phyloP scores from a whole-genome alignment of 2,329 filamentous ascomycete species.

The Verticillium klebahnii region DNA sequence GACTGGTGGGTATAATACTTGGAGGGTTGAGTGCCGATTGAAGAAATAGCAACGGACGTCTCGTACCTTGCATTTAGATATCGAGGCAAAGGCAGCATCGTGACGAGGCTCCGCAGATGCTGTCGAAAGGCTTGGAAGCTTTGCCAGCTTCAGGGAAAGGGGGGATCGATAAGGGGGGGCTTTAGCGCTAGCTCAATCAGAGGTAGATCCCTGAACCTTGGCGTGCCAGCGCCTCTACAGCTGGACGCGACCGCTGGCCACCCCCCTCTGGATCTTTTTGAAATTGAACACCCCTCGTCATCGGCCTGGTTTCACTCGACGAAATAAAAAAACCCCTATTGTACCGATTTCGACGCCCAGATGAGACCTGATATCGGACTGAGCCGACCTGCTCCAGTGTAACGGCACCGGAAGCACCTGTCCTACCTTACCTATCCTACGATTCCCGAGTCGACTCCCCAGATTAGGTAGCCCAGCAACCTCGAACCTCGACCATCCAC shows the following conservation, averaged over 20 bases:
- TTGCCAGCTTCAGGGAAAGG: neutral
- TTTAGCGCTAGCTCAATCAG: neutral
- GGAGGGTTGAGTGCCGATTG: too few relatives aligned
- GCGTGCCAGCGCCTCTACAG: neutral
- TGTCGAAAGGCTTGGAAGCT: neutral
- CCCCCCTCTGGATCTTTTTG: neutral
- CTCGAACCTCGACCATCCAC: constrained; percentile 4
- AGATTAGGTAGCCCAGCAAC: neutral
- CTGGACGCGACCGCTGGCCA: neutral
- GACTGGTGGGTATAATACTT: too few relatives aligned
- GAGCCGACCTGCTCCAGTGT: neutral
- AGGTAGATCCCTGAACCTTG: neutral
- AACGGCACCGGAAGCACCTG: neutral
- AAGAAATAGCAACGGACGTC: too few relatives aligned
- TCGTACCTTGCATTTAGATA: too few relatives aligned
- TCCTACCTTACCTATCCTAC: neutral
- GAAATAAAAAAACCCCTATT: neutral
- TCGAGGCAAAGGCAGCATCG: too few relatives aligned
- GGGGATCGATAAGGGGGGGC: too few relatives aligned
- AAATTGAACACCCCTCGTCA: neutral
- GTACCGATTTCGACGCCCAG: neutral
- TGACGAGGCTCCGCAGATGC: too few relatives aligned
- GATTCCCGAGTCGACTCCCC: neutral
- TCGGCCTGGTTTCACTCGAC: neutral
- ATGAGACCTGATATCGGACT: neutral